A percentile compares a stretch with the other conserved stretches of the same genome.
Conservation (phyloP, 768 basidiomycete species). For the Tricholoma sp. region DNA sequence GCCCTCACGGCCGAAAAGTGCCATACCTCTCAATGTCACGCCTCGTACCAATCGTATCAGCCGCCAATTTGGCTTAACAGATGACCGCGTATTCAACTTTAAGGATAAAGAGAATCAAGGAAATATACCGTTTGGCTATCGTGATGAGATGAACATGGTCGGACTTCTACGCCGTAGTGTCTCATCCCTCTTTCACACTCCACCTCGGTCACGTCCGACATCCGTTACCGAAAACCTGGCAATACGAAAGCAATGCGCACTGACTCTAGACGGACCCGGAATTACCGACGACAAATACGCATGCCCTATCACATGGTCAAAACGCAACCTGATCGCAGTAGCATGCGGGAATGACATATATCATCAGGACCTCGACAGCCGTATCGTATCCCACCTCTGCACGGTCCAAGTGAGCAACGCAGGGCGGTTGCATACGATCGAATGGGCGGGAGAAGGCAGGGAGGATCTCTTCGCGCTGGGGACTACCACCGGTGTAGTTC, state of each 20-base stretch:
- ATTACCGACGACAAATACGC: conserved; percentile 49
- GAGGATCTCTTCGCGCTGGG: conserved; percentile 47
- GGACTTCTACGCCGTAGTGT: conserved; percentile 47
- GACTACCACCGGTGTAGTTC: conserved; percentile 43
- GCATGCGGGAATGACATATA: conserved; percentile 56
- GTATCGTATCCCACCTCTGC: conserved; percentile 48
- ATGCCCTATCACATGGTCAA: conserved; percentile 59
- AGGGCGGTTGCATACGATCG: conserved; percentile 41
- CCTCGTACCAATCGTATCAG: conserved; percentile 66
- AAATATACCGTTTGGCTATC: conserved; percentile 17
- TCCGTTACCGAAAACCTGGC: conserved; percentile 59
- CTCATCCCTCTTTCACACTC: conserved; percentile 42
- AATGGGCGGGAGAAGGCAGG: conserved; percentile 42
- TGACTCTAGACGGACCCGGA: conserved; percentile 63
- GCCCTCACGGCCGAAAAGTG: conserved; percentile 42
- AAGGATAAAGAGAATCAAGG: conserved; percentile 39
- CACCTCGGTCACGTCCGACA: conserved; percentile 22
- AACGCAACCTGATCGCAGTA: conserved; percentile 54
- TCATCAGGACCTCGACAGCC: conserved; percentile 56
- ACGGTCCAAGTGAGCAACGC: conserved; percentile 25
- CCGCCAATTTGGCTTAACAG: conserved; percentile 53
- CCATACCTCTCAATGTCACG: conserved; percentile 54
- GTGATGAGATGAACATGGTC: conserved; percentile 36
- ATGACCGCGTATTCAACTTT: conserved; percentile 51
- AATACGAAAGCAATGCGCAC: conserved; percentile 45